Base-by-base conservation (phyloP, 352 stramenopile genomes). In the Globisporangium middletonii region DNA sequence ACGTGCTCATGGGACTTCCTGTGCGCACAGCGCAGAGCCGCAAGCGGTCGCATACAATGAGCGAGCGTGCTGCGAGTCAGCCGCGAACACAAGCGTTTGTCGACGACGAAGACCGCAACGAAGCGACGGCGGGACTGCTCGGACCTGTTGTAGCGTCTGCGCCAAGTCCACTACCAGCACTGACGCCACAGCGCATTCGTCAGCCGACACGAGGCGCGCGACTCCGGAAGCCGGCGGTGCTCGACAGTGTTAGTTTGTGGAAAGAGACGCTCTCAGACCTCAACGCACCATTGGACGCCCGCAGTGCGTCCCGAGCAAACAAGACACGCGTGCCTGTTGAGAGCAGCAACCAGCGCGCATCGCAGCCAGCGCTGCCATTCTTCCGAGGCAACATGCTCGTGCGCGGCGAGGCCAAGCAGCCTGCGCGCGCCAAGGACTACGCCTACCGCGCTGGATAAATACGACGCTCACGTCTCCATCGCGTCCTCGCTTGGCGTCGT, bases 361-460 rank as follows among this genome's bases (percentile, higher is more conserved):
- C 41, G 35, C 28, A 71, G 57, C 41, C 28, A 23, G 66, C 62
- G 13, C 55, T 88, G 45, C 81, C 81, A 57, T 92, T 92, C 53
- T 92, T 88, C 65, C 68, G 73, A 2, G 79, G 79, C 23, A 87
- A 85, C 55, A 78, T 91, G 67, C 57, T 82, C 37, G 75, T 89
- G 38, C 59, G 71, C 64, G 77, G 77, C 26, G 69, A 79, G 26
- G 64, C 73, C 35, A 79, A 81, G 60, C 57, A 46, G 26, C 27
- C 42, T 46, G 35, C 71, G 50, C 65, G 70, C 44, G 65, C 70
- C n/a, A 77, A 70, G 33, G 62, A 76, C 60, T 77, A 77, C 51
- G 43, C 64, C 42, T 80, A 65, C 48, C 72, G 65, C 45, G 28
- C 57, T 48, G 56, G 55, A 60, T 54, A 55, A 58, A 53, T 54